Base-by-base conservation (phyloP, 2,329 filamentous ascomycete genomes). In the Cladosporium halotolerans region DNA sequence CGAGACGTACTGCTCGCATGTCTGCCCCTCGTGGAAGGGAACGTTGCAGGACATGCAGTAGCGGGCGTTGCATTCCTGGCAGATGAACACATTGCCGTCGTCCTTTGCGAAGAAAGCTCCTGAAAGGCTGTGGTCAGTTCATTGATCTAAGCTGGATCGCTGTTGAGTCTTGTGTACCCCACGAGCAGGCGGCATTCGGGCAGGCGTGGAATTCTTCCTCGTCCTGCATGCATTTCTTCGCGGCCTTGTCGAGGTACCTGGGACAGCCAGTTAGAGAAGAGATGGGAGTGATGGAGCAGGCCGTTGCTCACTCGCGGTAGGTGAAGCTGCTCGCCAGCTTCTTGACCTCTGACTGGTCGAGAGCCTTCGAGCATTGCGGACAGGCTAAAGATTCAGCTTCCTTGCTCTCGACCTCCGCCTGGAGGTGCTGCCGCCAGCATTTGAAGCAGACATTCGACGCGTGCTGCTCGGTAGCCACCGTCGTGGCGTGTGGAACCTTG, bases 1-100 rank as follows among this genome's bases (percentile, higher is more conserved):
- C 10, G 39, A 9, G 11, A 56, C 41, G 45, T 54, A 57, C 19
- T 55, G 47, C 14, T 58, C 58, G 43, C 65, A 66, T 2, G 57
- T 60, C 44, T 57, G 33, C 8, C 45, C 59, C 16, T 55, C 47
- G 41, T 66, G 64, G 53, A 59, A 64, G 0, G 57, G 52, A 0
- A 53, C 49, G 2, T 62, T 46, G 53, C 62, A 65, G 10, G 16
- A 19, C 4, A 59, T 40, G 40, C 65, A 67, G 11, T 58, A 53
- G 31, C 59, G 54, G 31, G 53, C 33, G 1, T 40, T 36, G 48
- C 65, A 67, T 1, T 13, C 23, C 2, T n/a, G 32, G 47, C 65
- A 67, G 38, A 36, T 46, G 48, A 66, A 60, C 36, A 64, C 60
- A 11, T 63, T 57, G 11, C 56, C 58, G 3, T 55, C 52, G 8